phyloP scores from a whole-genome alignment of 805 yeast genomes.

The Candida boidinii region DNA sequence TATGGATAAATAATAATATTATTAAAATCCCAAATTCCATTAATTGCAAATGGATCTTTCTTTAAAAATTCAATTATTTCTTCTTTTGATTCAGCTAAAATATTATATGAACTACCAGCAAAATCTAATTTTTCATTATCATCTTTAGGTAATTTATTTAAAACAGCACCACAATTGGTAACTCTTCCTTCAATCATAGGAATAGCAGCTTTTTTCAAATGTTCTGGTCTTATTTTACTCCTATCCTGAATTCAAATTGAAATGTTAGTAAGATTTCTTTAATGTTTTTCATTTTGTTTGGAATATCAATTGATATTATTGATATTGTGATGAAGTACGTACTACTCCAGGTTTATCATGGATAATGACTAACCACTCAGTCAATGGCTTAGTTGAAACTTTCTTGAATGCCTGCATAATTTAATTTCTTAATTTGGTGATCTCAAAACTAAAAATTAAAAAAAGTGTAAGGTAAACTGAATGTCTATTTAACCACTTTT shows the following conservation, averaged over 20 bases:
- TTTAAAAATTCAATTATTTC: conserved; percentile 58
- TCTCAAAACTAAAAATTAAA: too few relatives aligned
- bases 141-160: too few relatives aligned
- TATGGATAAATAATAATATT: conserved; percentile 50
- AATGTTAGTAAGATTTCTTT: too few relatives aligned
- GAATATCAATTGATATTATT: too few relatives aligned
- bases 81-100: conserved; percentile 57
- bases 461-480: too few relatives aligned
- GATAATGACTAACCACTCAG: conserved; percentile 60
- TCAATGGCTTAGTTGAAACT: too few relatives aligned
- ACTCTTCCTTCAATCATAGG: conserved; percentile 28
- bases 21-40: conserved; percentile 72
- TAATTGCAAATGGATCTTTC: conserved; percentile 50
- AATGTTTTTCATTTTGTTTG: too few relatives aligned
- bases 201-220: conserved; percentile 39
- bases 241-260: conserved; percentile 43
- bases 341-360: conserved; percentile 56
- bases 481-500: too few relatives aligned
- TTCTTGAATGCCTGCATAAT: too few relatives aligned
- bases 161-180: conserved; percentile 45
- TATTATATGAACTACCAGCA: conserved; percentile 61
- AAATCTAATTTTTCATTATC: conserved; percentile 38
- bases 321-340: too few relatives aligned
- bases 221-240: conserved; percentile 40
- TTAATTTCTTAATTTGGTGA: too few relatives aligned